Conservation (phyloP, 345 rosid genomes). For the Orychophragmus violaceus region DNA sequence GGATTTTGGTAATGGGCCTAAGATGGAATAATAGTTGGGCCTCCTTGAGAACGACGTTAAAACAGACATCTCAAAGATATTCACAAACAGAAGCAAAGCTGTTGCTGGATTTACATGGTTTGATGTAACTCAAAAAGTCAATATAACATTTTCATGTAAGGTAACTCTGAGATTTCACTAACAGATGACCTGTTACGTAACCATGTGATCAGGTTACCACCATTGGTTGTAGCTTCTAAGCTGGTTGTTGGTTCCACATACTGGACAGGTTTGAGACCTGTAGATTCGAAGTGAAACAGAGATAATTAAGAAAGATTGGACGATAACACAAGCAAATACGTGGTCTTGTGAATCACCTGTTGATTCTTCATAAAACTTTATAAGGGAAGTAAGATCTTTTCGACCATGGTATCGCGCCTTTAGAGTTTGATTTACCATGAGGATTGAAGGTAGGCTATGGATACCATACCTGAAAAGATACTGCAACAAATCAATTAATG, state of each 20-base stretch:
- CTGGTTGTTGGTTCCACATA: constrained; percentile 30
- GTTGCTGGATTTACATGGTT: constrained; percentile 28
- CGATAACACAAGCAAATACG: not conserved
- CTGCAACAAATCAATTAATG: constrained; percentile 33
- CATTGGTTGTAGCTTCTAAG: not conserved
- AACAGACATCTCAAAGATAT: constrained; percentile 12
- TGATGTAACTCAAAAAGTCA: constrained; percentile 13
- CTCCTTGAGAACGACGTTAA: too few relatives aligned
- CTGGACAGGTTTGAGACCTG: constrained; percentile 45
- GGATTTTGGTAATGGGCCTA: too few relatives aligned
- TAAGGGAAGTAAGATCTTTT: constrained; percentile 52
- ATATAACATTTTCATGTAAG: constrained; percentile 8
- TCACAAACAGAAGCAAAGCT: constrained; percentile 22
- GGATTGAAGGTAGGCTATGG: constrained; percentile 26
- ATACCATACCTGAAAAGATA: constrained; percentile 78
- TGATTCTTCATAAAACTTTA: constrained; percentile 64
- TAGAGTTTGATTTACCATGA: constrained; percentile 54
- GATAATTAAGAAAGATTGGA: not conserved
- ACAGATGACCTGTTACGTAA: constrained; percentile 18
- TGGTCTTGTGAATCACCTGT: constrained; percentile 42
- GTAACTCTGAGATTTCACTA: constrained; percentile 4
- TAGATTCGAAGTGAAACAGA: not conserved
- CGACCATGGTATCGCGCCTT: constrained; percentile 50
- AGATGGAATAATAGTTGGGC: too few relatives aligned
- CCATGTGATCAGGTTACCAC: constrained; percentile 30